Evolutionary conservation across 2,329 filamentous ascomycete genomes (phyloP).

Genomic region (Colletotrichum orbiculare): DNA sequence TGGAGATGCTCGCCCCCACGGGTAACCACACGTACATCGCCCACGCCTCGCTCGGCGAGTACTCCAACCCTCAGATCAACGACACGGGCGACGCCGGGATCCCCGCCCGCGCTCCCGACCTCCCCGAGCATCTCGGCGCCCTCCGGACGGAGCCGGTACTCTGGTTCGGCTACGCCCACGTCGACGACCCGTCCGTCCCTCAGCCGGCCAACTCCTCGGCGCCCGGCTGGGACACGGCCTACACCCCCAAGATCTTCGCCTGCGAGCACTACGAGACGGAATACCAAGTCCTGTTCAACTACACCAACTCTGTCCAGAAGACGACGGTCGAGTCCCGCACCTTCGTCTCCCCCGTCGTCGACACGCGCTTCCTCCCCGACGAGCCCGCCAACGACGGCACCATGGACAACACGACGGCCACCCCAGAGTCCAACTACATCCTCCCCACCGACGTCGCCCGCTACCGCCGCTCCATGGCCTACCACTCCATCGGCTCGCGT

Average conservation of each 20-base stretch:
- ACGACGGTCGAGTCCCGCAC: conserved; percentile 38
- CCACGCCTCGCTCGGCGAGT: conserved; percentile 43
- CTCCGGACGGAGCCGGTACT: conserved; percentile 49
- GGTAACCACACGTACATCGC: conserved; percentile 47
- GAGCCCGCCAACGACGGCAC: conserved; percentile 45
- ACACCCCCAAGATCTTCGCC: conserved; percentile 46
- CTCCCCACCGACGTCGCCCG: conserved; percentile 38
- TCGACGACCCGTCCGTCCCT: conserved; percentile 39
- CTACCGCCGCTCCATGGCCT: conserved; percentile 47
- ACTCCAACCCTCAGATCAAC: conserved; percentile 40
- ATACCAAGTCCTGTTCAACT: conserved; percentile 46
- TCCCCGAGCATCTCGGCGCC: conserved; percentile 44
- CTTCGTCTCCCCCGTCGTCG: conserved; percentile 42
- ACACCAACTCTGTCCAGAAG: conserved; percentile 41
- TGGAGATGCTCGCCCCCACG: conserved; percentile 42
- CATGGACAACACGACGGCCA: conserved; percentile 45
- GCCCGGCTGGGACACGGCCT: conserved; percentile 43
- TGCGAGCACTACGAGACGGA: conserved; percentile 49
- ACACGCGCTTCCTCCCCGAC: conserved; percentile 42
- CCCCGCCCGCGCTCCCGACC: conserved; percentile 37
- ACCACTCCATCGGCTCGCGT: conserved; percentile 45
- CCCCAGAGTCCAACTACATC: conserved; percentile 43
- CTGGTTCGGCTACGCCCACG: conserved; percentile 48
- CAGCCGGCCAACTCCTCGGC: conserved; percentile 38
- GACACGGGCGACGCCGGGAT: conserved; percentile 43